Evolutionary conservation across 2,329 filamentous ascomycete species (phyloP), one percentile per base, ranked within the genome.

Genomic region (Aureobasidium sp.): DNA sequence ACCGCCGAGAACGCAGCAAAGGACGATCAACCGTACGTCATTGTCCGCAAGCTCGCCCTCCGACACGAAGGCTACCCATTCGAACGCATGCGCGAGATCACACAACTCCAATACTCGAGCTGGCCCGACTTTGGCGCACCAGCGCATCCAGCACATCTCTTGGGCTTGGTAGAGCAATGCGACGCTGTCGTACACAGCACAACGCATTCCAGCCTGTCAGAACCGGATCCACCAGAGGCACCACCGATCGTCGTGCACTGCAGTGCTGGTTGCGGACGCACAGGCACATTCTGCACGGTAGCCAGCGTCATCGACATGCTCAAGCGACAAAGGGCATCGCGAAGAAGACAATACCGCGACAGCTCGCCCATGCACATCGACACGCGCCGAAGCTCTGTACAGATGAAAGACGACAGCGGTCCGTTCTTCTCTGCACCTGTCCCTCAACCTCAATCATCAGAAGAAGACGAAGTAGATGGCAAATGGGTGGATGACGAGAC

Each of bases 71-170:
- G 83, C 1, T 83, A 89, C 62, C 92, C 93, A 0, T 97, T 96
- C 70, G 84, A 85, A 25, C 89, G 91, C 0, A 88, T 96, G 66
- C 88, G 93, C 29, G 92, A 97, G 74, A 88, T 99, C 64, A 97
- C 92, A 0, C 94, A 99, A 68, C 78, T 99, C 13, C 92, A 97
- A 71, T 97, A 97, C 72, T 86, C 91, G 0, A 87, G 88, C n/a
- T 99, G 94, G 94, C 94, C 94, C 0, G 94, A 99, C 70, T 97
- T 97, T 74, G 94, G 94, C 25, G 88, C 91, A 0, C 93, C 93
- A 0, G 91, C 94, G 0, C 89, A 95, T 69, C 91, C 94, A 1
- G 85, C 85, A 5, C 91, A 97, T 69, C 81, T 99, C 2, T 81
- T 99, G 16, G 89, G 88, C 2, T 77, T 99, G 16, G 89, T 97